phyloP scores from a whole-genome alignment of 768 basidiomycete species.

The Amanita jacksonii region DNA sequence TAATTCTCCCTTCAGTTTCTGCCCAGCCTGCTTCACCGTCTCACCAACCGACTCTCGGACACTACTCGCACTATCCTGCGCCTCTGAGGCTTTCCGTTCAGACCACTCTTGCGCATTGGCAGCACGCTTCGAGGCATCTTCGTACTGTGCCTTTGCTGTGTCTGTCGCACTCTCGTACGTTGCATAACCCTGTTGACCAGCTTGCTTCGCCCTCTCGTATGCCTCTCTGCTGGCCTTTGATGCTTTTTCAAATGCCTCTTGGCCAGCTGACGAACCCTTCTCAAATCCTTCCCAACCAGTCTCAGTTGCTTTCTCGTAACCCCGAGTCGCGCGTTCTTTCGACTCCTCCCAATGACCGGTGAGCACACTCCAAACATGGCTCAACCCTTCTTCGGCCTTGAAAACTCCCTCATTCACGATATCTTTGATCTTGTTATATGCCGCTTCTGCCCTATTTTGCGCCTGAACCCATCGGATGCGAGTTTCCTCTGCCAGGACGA shows the following conservation, averaged over 20 bases:
- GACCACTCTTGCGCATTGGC: slow-evolving; percentile 19
- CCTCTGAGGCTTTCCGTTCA: slow-evolving; percentile 20
- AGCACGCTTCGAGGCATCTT: slow-evolving; percentile 13
- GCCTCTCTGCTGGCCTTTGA: slow-evolving; percentile 4
- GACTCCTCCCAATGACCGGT: slow-evolving; percentile 28
- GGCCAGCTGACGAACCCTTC: slow-evolving; percentile 7
- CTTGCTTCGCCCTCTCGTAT: slow-evolving; percentile 7
- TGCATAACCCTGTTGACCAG: slow-evolving; percentile 3
- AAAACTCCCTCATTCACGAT: slow-evolving; percentile 59
- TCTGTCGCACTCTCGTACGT: slow-evolving; percentile 2
- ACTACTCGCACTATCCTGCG: slow-evolving; percentile 12
- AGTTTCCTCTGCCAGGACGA: slow-evolving; percentile 45
- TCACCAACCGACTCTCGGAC: slow-evolving; percentile 24
- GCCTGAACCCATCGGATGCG: slow-evolving; percentile 75
- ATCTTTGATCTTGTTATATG: slow-evolving; percentile 55
- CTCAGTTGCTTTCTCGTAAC: slow-evolving; percentile 13
- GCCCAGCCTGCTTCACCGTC: slow-evolving; percentile 27
- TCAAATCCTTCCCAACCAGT: slow-evolving; percentile 6
- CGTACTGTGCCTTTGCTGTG: slow-evolving; percentile 14
- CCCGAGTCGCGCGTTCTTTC: slow-evolving; percentile 21
- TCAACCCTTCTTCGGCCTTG: slow-evolving; percentile 70
- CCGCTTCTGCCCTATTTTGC: slow-evolving; percentile 41
- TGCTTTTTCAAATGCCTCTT: slow-evolving; percentile 9
- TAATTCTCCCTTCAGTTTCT: slow-evolving; percentile 31
- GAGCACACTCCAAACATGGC: slow-evolving; percentile 34